Percentiles rank a stretch among this genome's conserved stretches.
These are phyloP conservation scores for Pterocarpus santalinus DNA, from an alignment of 306 rosid genomes.

Conservation along the genomic window DNA sequence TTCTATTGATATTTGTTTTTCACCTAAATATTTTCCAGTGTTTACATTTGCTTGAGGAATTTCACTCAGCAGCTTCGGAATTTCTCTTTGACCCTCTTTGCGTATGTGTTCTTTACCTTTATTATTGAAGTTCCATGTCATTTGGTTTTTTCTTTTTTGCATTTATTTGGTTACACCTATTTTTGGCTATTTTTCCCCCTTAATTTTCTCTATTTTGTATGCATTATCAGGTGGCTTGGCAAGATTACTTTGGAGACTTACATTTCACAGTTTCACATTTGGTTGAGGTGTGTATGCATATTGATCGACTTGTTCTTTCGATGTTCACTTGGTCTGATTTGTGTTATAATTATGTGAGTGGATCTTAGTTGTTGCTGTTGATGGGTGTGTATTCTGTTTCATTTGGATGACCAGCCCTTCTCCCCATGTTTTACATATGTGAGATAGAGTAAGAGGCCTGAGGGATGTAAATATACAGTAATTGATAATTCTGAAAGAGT, in stretches of 20 bases:
- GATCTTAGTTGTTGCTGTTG: too few species aligned
- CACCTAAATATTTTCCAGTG: conserved; percentile 65
- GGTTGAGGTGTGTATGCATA: conserved; percentile 85
- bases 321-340: background rate
- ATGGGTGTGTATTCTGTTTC: conserved; percentile 31
- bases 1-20: conserved; percentile 24
- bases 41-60: conserved; percentile 94
- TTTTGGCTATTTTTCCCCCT: conserved; percentile 38
- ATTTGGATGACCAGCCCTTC: conserved; percentile 32
- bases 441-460: conserved; percentile 18
- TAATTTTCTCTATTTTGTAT: conserved; percentile 34
- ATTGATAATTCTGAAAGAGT: conserved; percentile 6
- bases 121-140: conserved; percentile 24
- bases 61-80: conserved; percentile 86
- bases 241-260: conserved; percentile 97
- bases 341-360: conserved; percentile 25
- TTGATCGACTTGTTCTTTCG: conserved; percentile 25
- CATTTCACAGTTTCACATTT: conserved; percentile 98
- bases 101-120: conserved; percentile 68
- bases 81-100: conserved; percentile 89
- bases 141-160: conserved; percentile 24
- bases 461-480: conserved; percentile 15
- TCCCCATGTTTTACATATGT: background rate
- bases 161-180: conserved; percentile 17
- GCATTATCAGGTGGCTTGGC: conserved; percentile 90